Percentiles rank a stretch among this genome's conserved stretches.
phyloP scores from a whole-genome alignment of 345 rosid genomes.

The Xanthoceras sorbifolium region DNA sequence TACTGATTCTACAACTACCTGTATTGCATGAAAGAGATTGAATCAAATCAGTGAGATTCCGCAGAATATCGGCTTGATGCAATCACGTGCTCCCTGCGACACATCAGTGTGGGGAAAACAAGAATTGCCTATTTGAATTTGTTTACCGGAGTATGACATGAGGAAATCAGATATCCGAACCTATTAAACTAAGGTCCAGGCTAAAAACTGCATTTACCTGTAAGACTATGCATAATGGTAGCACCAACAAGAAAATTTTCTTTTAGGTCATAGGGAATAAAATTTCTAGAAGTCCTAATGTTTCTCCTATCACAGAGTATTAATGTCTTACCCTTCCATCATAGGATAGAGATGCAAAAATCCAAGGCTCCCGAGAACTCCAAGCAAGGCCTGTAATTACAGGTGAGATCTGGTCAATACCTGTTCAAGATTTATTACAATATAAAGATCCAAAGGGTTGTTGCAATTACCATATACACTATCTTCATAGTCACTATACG shows the following conservation, averaged over 20 bases:
- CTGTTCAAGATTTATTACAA: slow-evolving; percentile 5
- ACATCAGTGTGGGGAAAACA: not conserved
- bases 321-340: slow-evolving; percentile 79
- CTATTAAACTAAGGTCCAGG: slow-evolving; percentile 1
- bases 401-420: slow-evolving; percentile 21
- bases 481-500: slow-evolving; percentile 88
- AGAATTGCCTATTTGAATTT: not conserved
- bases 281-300: not conserved
- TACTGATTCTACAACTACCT: slow-evolving; percentile 73
- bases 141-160: not conserved
- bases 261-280: not conserved
- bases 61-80: not conserved
- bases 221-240: not conserved
- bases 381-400: slow-evolving; percentile 72
- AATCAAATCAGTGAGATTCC: not conserved
- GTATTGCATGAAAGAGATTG: slow-evolving; percentile 17
- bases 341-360: slow-evolving; percentile 87
- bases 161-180: slow-evolving; percentile 11
- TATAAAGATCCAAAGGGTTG: slow-evolving; percentile 9
- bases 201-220: not conserved
- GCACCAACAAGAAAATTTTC: not conserved
- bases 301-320: not conserved
- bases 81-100: not conserved
- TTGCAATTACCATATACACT: slow-evolving; percentile 69
- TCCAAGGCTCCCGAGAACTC: slow-evolving; percentile 89